Evolutionary conservation across 768 basidiomycete genomes (phyloP), one percentile per base, ranked within the genome.

Genomic region (Boletus reticulatus): DNA sequence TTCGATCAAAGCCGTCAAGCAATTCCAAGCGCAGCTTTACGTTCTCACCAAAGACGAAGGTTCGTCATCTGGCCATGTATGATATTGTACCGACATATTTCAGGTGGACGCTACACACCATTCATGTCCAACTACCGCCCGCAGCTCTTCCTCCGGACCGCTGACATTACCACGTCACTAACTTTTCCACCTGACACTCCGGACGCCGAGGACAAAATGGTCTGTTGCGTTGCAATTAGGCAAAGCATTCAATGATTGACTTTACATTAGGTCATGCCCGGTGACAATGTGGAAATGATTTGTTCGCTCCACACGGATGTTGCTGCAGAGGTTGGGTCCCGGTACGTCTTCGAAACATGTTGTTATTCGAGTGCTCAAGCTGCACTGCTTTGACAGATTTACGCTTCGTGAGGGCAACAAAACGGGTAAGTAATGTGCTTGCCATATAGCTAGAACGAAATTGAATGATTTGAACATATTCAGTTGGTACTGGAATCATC

Each of bases 121-220:
- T 98, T 99, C 83, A 87, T 93, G 85, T 77, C 82, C 68, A 89
- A 95, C 77, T 96, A 98, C 78, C 84, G 89, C 39, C 96, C 96
- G 14, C 96, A 98, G 72, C 83, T 98, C 59, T 99, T 93, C 83
- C 78, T 96, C 66, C 92, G 95, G 53, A 98, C 97, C 16, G 90
- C 94, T 55, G 94, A 99, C 68, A 85, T 98, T 60, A 97, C 95
- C 20, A 87, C 87, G 45, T 73, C 80, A 12, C 75, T 99, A 42
- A 84, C 82, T 12, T 98, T 94, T 86, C 94, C 95, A 12, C 85
- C 87, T 37, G 94, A 84, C 42, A 94, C 91, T 3, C 74, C 82
- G 20, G 87, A 89, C 62, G 84, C 90, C 17, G 81, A 83, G 51
- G 90, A 94, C 66, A 95, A 92, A 74, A 94, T 96, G 88, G 93